Evolutionary conservation across 768 basidiomycete genomes (phyloP).

Genomic region (Amanita pseudoporphyria): DNA sequence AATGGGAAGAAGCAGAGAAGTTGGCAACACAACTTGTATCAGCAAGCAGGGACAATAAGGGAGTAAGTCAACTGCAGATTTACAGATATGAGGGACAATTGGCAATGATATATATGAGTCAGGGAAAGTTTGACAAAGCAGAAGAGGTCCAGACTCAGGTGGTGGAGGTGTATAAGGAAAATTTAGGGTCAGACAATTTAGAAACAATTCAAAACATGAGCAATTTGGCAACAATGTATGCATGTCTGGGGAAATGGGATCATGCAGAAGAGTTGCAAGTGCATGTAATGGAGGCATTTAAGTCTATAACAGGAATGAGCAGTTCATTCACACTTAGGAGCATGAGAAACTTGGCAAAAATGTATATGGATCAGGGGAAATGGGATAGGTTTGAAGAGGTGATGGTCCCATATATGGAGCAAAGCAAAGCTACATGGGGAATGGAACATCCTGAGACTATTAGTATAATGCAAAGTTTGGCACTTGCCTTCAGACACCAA

Average conservation of each 20-base stretch:
- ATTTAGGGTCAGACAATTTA: not conserved
- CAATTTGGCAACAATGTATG: not conserved
- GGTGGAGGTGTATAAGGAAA: not conserved
- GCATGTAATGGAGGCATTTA: not conserved
- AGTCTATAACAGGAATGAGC: not conserved
- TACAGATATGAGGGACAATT: not conserved
- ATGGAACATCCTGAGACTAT: constrained; percentile 5
- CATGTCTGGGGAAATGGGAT: not conserved
- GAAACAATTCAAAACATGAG: not conserved
- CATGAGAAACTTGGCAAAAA: constrained; percentile 5
- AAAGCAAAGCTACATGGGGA: not conserved
- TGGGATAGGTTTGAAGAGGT: constrained; percentile 1
- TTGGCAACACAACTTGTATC: not conserved
- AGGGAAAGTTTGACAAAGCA: not conserved
- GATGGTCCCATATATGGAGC: not conserved
- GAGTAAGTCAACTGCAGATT: not conserved
- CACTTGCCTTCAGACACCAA: not conserved
- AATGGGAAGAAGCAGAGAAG: not conserved
- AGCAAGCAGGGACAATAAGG: not conserved
- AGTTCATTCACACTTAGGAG: not conserved
- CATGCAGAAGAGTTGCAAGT: not conserved
- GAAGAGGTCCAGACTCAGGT: not conserved
- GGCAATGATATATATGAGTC: not conserved
- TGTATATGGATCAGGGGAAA: not conserved
- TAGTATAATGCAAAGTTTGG: not conserved